Base-by-base conservation (phyloP, 768 basidiomycete genomes). In the Boletus rubroflammeus region DNA sequence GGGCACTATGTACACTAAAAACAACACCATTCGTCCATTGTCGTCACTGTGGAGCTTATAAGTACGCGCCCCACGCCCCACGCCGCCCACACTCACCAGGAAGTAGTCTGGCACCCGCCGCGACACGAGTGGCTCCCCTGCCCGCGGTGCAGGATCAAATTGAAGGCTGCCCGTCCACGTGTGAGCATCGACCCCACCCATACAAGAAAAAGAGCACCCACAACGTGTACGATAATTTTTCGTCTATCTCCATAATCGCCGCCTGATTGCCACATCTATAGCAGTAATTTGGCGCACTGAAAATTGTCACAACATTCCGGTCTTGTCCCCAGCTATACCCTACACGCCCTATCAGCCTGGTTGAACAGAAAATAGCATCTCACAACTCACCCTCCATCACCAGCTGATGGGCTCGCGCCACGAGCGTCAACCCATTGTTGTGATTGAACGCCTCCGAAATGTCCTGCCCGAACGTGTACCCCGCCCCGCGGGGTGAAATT, bases 251-350 rank as follows among this genome's bases (percentile, higher is more conserved):
- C 86, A 99, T 96, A 72, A 99, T 99, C 47, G 97, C 97, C 51
- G 97, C 97, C 68, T 98, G 97, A 72, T 99, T 99, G 50, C 97
- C 97, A 71, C 97, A 99, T 71, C 97, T 82, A 79, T 99, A 99
- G 76, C 96, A 99, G 74, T 98, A 99, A 76, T 99, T 99, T 40
- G 97, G 97, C 62, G 97, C 97, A 60, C 95, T 98, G 80, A 98
- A 99, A 69, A 99, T 98, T 40, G 96, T 99, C 61, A 99, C 96
- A 23, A 99, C 96, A 71, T 98, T 98, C 73, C 93, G 84, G 76
- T 98, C 96, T 75, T 98, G 96, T 55, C 94, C 93, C 96, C 96
- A 98, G 70, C 93, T 97, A 72, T 91, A 90, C 43, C 89, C 88
- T 90, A 54, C 44, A 19, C 31, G 2, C 35, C 29, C 5, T 14